Base-by-base conservation (phyloP, 495 filamentous ascomycete genomes). In the Tuber aestivum region DNA sequence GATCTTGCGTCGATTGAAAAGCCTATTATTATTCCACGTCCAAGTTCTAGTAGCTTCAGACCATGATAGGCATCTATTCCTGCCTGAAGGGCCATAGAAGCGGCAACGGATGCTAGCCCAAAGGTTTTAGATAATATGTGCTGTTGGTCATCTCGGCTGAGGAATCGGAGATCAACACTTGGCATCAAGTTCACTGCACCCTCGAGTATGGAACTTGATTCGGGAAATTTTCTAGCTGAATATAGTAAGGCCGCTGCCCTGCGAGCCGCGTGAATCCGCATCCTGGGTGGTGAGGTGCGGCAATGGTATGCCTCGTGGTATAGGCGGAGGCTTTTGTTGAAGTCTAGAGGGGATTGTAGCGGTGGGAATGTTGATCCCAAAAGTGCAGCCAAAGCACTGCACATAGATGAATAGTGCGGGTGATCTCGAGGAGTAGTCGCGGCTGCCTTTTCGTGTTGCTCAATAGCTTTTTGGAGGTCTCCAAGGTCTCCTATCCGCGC, bases 11-110 rank as follows among this genome's bases (percentile, higher is more conserved):
- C n/a, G n/a, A n/a, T n/a, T n/a, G n/a, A n/a, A n/a, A n/a, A n/a
- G 41, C 70, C 70, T 37, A 71, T 71, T 40, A 41, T 41, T 38
- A 42, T 71, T 42, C 35, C 70, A 37, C 70, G 70, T 9, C 70
- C 70, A 10, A 41, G 38, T 71, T 71, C 37, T 27, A 71, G 70
- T 23, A 71, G 44, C 32, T 42, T 71, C 1, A 71, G 35, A 20
- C 14, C n/a, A 42, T 71, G 70, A 14, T 38, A 71, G 18, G 70
- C 37, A 32, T 71, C 70, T 71, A 21, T 27, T 12, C 70, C 35
- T 3, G 70, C 70, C 23, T 38, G 23, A 41, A 71, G 70, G 14
- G 37, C 27, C 41, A 71, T 37, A 71, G 70, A 71, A 42, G 27
- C 23, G 8, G 70, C 70, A 0, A 27, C 35, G 18, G 41, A 32